Evolutionary conservation across 768 basidiomycete species (phyloP), one percentile per base, ranked within the genome.

Genomic region (Mycena epipterygia): DNA sequence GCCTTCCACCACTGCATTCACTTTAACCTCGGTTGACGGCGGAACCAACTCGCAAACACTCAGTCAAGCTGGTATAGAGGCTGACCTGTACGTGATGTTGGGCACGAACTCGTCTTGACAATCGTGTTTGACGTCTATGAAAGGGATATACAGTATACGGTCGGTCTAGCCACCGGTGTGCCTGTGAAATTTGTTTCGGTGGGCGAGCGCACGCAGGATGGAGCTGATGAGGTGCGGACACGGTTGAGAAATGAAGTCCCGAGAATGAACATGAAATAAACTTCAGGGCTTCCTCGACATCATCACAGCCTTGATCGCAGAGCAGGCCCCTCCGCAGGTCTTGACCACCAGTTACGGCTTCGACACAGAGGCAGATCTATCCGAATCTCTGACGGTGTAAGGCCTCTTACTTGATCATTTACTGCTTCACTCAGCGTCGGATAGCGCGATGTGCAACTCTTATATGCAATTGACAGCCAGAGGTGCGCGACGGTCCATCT

Each of bases 331-430:
- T 3, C 85, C 87, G 5, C 85, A 86, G 73, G 82, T 84, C 1
- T 84, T 89, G 23, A 84, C 86, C 0, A 88, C 84, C 0, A 84
- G 83, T 62, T 89, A 89, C 71, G 84, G 79, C 0, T 86, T 87
- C 32, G 79, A 84, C 48, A 88, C 88, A 42, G 85, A 87, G 69
- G 82, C 84, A 9, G 84, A 67, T n/a, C 56, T 72, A 8, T 72
- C 71, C 14, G 41, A 72, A 37, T 2, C 60, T 27, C 61, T 72
- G 17, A 72, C 71, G 5, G 67, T 72, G 70, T 67, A 25, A 44
- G 55, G 51, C 5, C 42, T 9, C 21, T 7, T n/a, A 16, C 17
- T 25, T 27, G 6, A 37, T 9, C 19, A n/a, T 23, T 13, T 21
- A 7, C 9, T 6, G 13, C 19, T 49, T 7, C 1, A 23, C 35